Evolutionary conservation across 805 yeast species (phyloP), one percentile per base, ranked within the genome.

Genomic region (Alloascoidea africana): DNA sequence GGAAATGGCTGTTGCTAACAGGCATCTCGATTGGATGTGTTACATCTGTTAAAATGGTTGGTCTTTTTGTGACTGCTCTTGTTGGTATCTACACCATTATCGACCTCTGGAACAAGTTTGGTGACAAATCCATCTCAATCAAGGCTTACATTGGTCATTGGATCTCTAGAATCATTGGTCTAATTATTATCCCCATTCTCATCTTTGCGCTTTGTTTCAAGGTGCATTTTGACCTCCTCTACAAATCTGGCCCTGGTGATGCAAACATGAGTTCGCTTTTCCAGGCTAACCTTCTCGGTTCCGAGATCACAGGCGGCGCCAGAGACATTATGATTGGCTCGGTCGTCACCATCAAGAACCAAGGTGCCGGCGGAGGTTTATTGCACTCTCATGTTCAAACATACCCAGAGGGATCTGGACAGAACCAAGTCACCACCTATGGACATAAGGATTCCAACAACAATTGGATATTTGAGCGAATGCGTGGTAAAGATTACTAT

Each of bases 21-120:
- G 94, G 94, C 49, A 59, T 80, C 38, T 60, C 70, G 34, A 70
- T 82, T 48, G 93, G 94, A 35, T 78, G 84, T 55, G 72, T 82
- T 15, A 77, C 84, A 50, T 77, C 89, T 14, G 85, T 80, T 40
- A 82, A 82, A 56, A 79, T 81, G 91, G 93, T 82, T 42, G 94
- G 94, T 51, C 65, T 82, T 36, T 78, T 82, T 46, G 76, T 81
- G 44, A 82, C 87, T 39, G 55, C 79, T 14, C 58, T 81, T 42
- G 80, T 81, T 42, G 94, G 94, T 37, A 70, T 81, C 44, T 77
- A 82, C 57, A 78, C 87, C 16, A 65, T 77, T 35, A 73, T 73
- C 36, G 91, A 82, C 50, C 60, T 82, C 47, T 81, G 91, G 91
- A 62, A 53, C 44, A 68, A 66, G 53, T 66, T 80, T 46, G 84